phyloP scores from a whole-genome alignment of 768 basidiomycete species.

The Boletus reticulatus region DNA sequence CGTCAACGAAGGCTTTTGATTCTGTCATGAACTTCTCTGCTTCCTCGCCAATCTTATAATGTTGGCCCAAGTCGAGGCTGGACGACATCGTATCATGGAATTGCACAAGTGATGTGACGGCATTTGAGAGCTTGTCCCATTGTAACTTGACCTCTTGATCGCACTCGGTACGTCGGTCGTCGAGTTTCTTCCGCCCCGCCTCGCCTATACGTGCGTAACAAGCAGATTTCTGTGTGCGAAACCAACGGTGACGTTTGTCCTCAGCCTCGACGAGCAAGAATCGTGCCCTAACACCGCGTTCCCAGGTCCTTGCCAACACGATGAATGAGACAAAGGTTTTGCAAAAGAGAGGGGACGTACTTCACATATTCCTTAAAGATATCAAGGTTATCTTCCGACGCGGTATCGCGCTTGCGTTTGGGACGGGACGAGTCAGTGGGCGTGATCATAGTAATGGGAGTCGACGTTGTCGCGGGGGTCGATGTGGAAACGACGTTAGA shows the following conservation, averaged over 20 bases:
- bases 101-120: conserved; percentile 22
- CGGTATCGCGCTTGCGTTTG: conserved; percentile 27
- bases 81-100: conserved; percentile 23
- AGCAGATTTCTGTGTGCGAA: conserved; percentile 29
- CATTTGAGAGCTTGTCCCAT: conserved; percentile 22
- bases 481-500: conserved; percentile 4
- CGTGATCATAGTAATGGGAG: conserved; percentile 12
- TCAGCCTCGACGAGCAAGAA: conserved; percentile 28
- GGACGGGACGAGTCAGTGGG: conserved; percentile 14
- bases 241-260: conserved; percentile 28
- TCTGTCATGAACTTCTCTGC: conserved; percentile 20
- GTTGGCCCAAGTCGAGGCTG: conserved; percentile 26
- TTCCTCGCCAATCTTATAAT: conserved; percentile 25
- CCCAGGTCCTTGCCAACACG: conserved; percentile 21
- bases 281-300: conserved; percentile 30
- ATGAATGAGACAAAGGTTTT: neutral
- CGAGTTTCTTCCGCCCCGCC: conserved; percentile 29
- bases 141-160: conserved; percentile 26
- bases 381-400: conserved; percentile 21
- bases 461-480: conserved; percentile 7
- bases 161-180: conserved; percentile 25
- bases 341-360: conserved; percentile 13
- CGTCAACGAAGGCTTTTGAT: conserved; percentile 25
- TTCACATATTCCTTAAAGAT: conserved; percentile 30
- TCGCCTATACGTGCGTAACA: conserved; percentile 30